phyloP scores from a whole-genome alignment of 2,329 filamentous ascomycete genomes.

The Amphichorda felina region DNA sequence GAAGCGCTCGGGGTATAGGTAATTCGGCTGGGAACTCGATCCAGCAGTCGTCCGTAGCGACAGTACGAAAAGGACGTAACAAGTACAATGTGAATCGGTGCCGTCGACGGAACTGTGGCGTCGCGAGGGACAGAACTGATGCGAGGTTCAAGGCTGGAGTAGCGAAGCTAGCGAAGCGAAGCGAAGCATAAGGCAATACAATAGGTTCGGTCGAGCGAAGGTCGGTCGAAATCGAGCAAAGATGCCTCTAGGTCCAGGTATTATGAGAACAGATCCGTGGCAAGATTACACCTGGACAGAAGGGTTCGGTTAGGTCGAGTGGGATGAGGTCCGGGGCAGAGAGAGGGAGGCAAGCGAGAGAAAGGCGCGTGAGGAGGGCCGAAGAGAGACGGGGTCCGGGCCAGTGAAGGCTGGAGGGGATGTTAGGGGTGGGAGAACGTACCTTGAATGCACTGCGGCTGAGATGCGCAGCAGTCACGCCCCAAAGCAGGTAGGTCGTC shows the following conservation, averaged over 20 bases:
- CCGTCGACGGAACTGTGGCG: neutral
- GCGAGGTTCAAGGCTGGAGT: neutral
- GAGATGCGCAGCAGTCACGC: no score
- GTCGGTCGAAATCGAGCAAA: neutral
- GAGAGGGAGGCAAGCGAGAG: neutral
- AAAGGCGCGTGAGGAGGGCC: no score
- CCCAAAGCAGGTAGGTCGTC: no score
- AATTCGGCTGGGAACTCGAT: no score
- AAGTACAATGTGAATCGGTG: neutral
- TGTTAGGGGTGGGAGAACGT: no score
- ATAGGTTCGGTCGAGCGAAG: neutral
- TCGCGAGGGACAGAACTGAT: neutral
- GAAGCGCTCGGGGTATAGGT: no score
- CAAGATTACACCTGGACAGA: neutral
- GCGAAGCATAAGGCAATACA: neutral
- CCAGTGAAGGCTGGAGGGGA: no score
- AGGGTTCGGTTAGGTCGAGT: no score
- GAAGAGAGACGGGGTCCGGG: no score
- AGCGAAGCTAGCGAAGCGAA: neutral
- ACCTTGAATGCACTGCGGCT: no score
- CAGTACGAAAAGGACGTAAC: conserved; percentile 1
- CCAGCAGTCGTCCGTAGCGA: neutral
- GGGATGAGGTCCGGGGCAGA: no score
- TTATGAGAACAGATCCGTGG: neutral
- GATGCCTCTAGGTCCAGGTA: neutral